A percentile compares a stretch with the other conserved stretches of the same genome.
Evolutionary conservation across 192 early-diverging fungal genomes (phyloP).

Genomic region (Linnemannia hyalina): DNA sequence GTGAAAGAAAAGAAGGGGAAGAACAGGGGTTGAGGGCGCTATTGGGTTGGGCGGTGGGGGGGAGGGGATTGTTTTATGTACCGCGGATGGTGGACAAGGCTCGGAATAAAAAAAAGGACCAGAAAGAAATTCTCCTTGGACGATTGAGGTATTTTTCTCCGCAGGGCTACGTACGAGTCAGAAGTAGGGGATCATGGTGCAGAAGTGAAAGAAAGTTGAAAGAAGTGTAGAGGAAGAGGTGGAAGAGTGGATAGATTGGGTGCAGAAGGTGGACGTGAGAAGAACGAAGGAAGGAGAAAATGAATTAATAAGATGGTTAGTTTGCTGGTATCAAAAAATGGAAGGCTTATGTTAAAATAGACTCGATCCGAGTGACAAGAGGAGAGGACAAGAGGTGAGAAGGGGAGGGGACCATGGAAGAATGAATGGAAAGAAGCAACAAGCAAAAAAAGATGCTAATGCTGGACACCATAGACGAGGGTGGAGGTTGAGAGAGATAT

Average conservation of each 20-base stretch:
- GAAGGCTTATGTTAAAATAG: neutral
- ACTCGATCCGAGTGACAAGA: neutral
- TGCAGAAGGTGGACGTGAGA: neutral
- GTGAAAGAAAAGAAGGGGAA: neutral
- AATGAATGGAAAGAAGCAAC: neutral
- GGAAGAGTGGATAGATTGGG: neutral
- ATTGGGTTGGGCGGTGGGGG: neutral
- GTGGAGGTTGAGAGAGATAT: neutral
- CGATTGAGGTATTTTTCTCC: slow-evolving; percentile 9
- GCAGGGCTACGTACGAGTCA: neutral
- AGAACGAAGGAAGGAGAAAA: too few species aligned
- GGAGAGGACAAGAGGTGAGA: neutral
- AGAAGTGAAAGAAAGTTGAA: neutral
- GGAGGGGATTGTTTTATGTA: neutral
- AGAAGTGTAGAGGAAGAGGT: neutral
- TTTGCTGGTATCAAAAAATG: neutral
- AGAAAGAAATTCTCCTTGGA: neutral
- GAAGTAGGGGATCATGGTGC: neutral
- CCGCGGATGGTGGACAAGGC: neutral
- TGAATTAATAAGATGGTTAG: slow-evolving; percentile 4
- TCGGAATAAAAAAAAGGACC: neutral
- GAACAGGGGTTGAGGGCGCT: neutral
- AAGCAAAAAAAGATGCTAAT: neutral
- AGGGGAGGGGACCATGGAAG: neutral
- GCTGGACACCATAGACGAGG: neutral